A percentile compares a stretch with the other conserved stretches of the same genome.
Conservation (phyloP, 169 alveolate species). For the Plasmodium blacklocki region DNA sequence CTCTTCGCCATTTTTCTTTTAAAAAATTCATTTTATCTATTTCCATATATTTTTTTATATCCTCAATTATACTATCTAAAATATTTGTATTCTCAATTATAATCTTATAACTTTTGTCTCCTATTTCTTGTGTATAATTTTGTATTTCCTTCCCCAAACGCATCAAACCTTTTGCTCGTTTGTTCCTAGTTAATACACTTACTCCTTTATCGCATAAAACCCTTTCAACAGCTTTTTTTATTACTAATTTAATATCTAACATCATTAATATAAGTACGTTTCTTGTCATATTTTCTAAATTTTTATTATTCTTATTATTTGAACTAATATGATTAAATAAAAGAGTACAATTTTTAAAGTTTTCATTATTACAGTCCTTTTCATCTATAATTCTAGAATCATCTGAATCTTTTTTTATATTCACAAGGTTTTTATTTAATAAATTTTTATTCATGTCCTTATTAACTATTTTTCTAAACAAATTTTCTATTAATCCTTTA, state of each 20-base stretch:
- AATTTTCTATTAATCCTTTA: constrained; percentile 57
- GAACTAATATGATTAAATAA: too few relatives aligned
- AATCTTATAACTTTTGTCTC: constrained; percentile 24
- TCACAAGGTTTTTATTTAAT: too few relatives aligned
- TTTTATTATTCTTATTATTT: not conserved
- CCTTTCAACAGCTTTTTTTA: constrained; percentile 80
- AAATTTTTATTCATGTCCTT: constrained; percentile 2
- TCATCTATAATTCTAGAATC: too few relatives aligned
- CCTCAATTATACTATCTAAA: constrained; percentile 71
- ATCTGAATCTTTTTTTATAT: too few relatives aligned
- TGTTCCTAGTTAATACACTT: constrained; percentile 66
- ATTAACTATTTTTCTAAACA: constrained; percentile 27
- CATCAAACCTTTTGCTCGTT: constrained; percentile 79
- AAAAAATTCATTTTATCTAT: constrained; percentile 2
- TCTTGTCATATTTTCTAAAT: constrained; percentile 44
- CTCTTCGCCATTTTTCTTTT: not conserved
- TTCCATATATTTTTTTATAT: constrained; percentile 37
- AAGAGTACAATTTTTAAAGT: too few relatives aligned
- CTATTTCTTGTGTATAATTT: constrained; percentile 55
- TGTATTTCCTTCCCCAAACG: constrained; percentile 80
- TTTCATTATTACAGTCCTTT: too few relatives aligned
- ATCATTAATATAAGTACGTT: constrained; percentile 78
- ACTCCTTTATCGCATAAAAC: constrained; percentile 80
- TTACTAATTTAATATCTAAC: constrained; percentile 83
- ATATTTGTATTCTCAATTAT: constrained; percentile 62